Base-by-base conservation (phyloP, 495 filamentous ascomycete genomes). In the Talaromyces proteolyticus region DNA sequence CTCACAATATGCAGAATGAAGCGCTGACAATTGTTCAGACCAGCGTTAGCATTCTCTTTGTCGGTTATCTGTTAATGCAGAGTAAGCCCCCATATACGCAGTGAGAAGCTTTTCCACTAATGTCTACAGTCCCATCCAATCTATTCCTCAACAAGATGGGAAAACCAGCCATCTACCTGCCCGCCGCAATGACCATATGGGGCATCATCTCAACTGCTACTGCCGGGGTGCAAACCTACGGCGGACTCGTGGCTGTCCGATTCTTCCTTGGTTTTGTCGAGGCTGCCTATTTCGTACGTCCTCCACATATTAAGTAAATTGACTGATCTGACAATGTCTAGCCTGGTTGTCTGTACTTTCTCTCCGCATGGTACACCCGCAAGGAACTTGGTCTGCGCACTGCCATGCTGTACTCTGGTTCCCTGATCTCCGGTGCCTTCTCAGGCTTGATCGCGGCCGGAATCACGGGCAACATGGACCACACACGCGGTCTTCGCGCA, bases 221-320 rank as follows among this genome's bases (percentile, higher is more conserved):
- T 1, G 80, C 80, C 26, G 78, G 67, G 4, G 79, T 75, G 1
- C 63, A 70, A 19, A 85, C 67, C 55, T 85, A 73, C 55, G 73
- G 72, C 37, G 85, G 85, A 1, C 68, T 89, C 36, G 66, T 86
- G 19, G 81, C 77, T 3, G 75, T 80, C 42, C 80, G 85, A n/a
- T 90, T 90, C 70, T 86, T 86, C 54, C 72, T 89, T 0, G 85
- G 86, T 56, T 84, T 88, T 42, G 75, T 76, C 10, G 77, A 80
- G 51, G 74, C 74, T 25, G 72, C 73, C 3, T 76, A 73, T 53
- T 74, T 74, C 42, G 60, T 63, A 57, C 24, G 62, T 55, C 2
- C 26, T 20, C 20, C 22, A 19, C 19, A 20, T 16, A 10, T 16
- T 17, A 5, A 16, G 10, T 1, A 17, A 24, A 24, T 20, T 6